These are phyloP conservation scores for Cladophialophora psammophila DNA, from an alignment of 2,329 filamentous ascomycete species.

Conservation along the genomic window DNA sequence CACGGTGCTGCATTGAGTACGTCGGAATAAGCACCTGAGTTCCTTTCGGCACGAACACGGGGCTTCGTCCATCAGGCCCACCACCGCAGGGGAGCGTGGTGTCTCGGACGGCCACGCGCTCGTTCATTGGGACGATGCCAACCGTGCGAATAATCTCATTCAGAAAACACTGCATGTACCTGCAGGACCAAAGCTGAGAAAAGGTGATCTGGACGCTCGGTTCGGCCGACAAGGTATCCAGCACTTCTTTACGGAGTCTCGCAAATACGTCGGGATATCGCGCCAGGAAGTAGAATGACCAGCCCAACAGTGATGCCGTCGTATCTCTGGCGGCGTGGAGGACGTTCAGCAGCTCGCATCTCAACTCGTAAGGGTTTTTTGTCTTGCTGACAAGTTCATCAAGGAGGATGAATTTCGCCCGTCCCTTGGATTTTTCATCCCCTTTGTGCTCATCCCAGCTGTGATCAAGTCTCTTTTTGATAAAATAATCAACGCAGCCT, in stretches of 20 bases:
- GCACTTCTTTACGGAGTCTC: conserved; percentile 14
- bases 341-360: conserved; percentile 45
- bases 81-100: conserved; percentile 58
- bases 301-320: conserved; percentile 45
- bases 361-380: conserved; percentile 37
- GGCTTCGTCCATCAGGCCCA: conserved; percentile 54
- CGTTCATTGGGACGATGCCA: conserved; percentile 46
- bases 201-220: conserved; percentile 18
- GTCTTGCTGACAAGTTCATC: conserved; percentile 34
- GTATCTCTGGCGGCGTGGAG: conserved; percentile 48
- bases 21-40: conserved; percentile 51
- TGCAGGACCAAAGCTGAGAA: conserved; percentile 74
- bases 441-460: conserved; percentile 42
- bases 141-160: conserved; percentile 30
- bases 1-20: conserved; percentile 47
- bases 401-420: conserved; percentile 35
- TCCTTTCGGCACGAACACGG: conserved; percentile 58
- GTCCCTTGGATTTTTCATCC: conserved; percentile 35
- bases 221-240: conserved; percentile 1
- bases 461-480: conserved; percentile 49
- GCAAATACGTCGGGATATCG: conserved; percentile 36
- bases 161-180: conserved; percentile 45
- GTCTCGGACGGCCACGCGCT: conserved; percentile 49
- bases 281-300: conserved; percentile 44
- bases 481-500: conserved; percentile 58